These are phyloP conservation scores for Choiromyces venosus DNA, from an alignment of 495 filamentous ascomycete species.

Conservation along the genomic window DNA sequence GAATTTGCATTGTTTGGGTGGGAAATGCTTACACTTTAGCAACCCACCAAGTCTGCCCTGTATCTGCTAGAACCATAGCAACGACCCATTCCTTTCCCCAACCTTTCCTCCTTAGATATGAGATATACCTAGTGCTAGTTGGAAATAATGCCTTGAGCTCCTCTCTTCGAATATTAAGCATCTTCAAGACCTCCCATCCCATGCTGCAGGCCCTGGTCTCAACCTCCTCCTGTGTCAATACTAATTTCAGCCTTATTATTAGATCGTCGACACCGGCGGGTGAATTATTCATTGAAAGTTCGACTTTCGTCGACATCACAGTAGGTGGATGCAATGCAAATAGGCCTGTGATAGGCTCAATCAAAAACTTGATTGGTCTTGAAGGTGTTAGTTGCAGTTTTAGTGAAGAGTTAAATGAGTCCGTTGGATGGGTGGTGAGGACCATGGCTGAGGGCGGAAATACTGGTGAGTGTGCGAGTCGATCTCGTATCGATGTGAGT, in stretches of 20 bases:
- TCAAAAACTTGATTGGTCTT: conserved; percentile 54
- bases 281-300: conserved; percentile 51
- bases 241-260: conserved; percentile 50
- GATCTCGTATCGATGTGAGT: conserved; percentile 56
- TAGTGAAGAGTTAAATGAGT: conserved; percentile 62
- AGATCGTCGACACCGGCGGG: conserved; percentile 26
- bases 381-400: conserved; percentile 60
- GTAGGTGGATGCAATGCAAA: conserved; percentile 52
- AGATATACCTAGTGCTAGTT: conserved; percentile 53
- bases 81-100: conserved; percentile 66
- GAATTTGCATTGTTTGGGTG: conserved; percentile 3
- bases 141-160: conserved; percentile 59
- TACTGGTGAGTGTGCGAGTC: conserved; percentile 53
- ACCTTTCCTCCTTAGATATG: conserved; percentile 58
- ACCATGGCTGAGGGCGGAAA: conserved; percentile 54
- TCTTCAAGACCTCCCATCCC: conserved; percentile 56
- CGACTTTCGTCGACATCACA: conserved; percentile 43
- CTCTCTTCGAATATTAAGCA: conserved; percentile 52
- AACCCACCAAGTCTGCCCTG: conserved; percentile 72
- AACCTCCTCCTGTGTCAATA: conserved; percentile 60
- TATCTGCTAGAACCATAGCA: conserved; percentile 62
- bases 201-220: conserved; percentile 54
- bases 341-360: conserved; percentile 64
- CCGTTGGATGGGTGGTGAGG: conserved; percentile 53
- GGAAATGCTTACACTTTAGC: conserved; percentile 53